Evolutionary conservation across 257 asterid species (phyloP).

Genomic region (Oldenlandia corymbosa): DNA sequence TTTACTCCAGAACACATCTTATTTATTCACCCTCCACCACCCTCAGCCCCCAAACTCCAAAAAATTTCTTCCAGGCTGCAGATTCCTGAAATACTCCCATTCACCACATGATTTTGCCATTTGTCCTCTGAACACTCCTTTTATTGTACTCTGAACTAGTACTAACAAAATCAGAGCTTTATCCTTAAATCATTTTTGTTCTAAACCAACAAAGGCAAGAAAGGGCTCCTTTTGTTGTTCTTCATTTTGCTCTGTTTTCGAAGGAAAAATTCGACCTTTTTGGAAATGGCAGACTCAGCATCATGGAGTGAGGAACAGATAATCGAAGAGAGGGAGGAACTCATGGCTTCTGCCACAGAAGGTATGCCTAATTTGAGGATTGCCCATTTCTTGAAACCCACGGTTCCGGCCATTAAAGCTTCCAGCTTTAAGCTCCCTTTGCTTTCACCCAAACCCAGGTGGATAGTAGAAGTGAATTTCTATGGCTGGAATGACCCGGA

Average conservation of each 20-base stretch:
- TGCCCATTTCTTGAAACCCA: slow-evolving; percentile 29
- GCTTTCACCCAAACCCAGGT: slow-evolving; percentile 23
- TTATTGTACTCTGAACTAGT: too few species aligned
- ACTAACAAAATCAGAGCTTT: too few species aligned
- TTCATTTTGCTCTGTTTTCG: not conserved
- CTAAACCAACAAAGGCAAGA: too few species aligned
- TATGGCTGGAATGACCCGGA: slow-evolving; percentile 25
- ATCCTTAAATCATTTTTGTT: too few species aligned
- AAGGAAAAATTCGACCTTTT: not conserved
- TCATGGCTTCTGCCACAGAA: slow-evolving; percentile 33
- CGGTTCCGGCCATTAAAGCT: slow-evolving; percentile 15
- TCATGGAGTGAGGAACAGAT: slow-evolving; percentile 14
- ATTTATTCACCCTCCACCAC: too few species aligned
- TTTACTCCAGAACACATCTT: too few species aligned
- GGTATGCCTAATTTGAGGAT: slow-evolving; percentile 18
- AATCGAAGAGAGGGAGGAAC: slow-evolving; percentile 28
- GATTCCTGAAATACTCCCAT: too few species aligned
- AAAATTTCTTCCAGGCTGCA: too few species aligned
- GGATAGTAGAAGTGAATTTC: slow-evolving; percentile 27
- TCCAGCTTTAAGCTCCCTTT: slow-evolving; percentile 27
- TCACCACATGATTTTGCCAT: too few species aligned
- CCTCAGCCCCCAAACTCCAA: too few species aligned
- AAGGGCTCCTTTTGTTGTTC: not conserved
- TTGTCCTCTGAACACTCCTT: too few species aligned
- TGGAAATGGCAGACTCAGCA: not conserved